phyloP scores from a whole-genome alignment of 2,329 filamentous ascomycete genomes.

The Lizonia empirigonia region DNA sequence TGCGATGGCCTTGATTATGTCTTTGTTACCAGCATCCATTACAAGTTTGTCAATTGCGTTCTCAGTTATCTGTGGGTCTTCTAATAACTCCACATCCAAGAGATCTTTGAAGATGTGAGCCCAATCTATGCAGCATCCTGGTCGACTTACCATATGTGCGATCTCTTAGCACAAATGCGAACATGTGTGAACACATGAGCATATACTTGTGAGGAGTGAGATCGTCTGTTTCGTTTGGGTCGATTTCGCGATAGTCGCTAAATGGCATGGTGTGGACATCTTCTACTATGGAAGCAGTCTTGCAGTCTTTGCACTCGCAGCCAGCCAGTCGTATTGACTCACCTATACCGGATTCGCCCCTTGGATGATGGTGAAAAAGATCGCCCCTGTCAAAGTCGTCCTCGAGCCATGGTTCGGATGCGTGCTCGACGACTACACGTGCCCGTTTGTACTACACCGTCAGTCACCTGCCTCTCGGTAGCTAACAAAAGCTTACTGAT shows the following conservation, averaged over 20 bases:
- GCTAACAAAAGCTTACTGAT: no score
- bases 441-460: not conserved
- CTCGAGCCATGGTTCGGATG: not conserved
- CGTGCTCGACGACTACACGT: constrained; percentile 1
- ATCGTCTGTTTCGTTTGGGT: not conserved
- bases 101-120: no score
- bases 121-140: no score
- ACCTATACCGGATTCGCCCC: no score
- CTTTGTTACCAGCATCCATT: not conserved
- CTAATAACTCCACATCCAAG: not conserved
- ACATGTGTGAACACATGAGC: constrained; percentile 14
- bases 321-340: not conserved
- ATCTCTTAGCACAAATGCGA: constrained; percentile 12
- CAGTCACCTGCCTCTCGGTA: no score
- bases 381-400: no score
- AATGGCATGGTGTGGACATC: not conserved
- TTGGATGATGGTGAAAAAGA: no score
- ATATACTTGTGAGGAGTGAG: constrained; percentile 5
- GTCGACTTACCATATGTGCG: constrained; percentile 10
- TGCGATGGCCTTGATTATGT: not conserved
- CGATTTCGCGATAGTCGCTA: not conserved
- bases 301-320: constrained; percentile 1
- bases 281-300: not conserved
- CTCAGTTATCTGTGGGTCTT: not conserved
- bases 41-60: not conserved